Evolutionary conservation across 805 yeast genomes (phyloP).

Genomic region (Candida qinlingensis): DNA sequence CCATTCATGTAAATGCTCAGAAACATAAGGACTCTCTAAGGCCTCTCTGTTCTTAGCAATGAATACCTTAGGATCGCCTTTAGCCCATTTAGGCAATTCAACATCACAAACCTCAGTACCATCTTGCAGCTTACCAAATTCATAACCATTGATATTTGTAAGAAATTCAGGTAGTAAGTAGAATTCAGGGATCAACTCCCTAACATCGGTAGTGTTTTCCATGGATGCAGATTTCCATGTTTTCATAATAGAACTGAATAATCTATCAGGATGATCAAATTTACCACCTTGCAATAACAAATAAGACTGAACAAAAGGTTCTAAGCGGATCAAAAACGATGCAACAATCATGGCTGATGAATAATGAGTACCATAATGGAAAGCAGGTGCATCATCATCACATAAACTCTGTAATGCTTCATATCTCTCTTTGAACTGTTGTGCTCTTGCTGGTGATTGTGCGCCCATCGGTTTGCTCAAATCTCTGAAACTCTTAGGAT

Average conservation of each 20-base stretch:
- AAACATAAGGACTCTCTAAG: slow-evolving; percentile 75
- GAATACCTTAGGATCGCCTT: slow-evolving; percentile 68
- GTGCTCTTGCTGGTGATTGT: slow-evolving; percentile 55
- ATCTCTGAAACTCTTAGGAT: slow-evolving; percentile 65
- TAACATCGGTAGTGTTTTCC: slow-evolving; percentile 81
- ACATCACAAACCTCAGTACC: slow-evolving; percentile 57
- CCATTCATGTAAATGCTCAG: slow-evolving; percentile 74
- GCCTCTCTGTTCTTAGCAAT: slow-evolving; percentile 77
- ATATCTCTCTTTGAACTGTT: slow-evolving; percentile 63
- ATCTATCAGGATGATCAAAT: slow-evolving; percentile 83
- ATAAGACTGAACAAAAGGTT: slow-evolving; percentile 79
- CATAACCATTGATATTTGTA: slow-evolving; percentile 55
- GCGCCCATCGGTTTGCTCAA: slow-evolving; percentile 91
- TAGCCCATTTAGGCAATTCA: slow-evolving; percentile 77
- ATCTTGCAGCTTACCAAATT: slow-evolving; percentile 67
- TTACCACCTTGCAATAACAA: slow-evolving; percentile 78
- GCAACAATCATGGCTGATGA: slow-evolving; percentile 93
- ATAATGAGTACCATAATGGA: slow-evolving; percentile 91
- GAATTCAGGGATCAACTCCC: slow-evolving; percentile 86
- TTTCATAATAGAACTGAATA: slow-evolving; percentile 67
- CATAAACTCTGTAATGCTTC: slow-evolving; percentile 61
- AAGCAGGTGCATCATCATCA: slow-evolving; percentile 62
- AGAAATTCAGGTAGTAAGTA: slow-evolving; percentile 78
- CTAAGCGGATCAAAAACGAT: slow-evolving; percentile 67
- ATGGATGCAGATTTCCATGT: slow-evolving; percentile 78